Percentiles rank a stretch among this genome's conserved stretches.
Conservation (phyloP, 1,284 basidiomycete species). For the Fomitopsis schrenkii region DNA sequence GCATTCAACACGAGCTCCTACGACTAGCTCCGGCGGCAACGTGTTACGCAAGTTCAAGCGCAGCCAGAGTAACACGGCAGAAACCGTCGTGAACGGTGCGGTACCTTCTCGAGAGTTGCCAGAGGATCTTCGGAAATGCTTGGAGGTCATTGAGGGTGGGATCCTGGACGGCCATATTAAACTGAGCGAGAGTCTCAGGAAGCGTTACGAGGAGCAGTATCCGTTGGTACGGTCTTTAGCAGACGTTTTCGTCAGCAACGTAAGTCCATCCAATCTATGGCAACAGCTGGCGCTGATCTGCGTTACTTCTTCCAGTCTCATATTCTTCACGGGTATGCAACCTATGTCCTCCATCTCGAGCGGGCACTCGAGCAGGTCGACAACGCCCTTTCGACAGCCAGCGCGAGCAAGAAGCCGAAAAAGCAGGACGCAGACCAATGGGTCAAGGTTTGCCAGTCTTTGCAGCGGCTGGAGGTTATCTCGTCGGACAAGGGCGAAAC, state of each 20-base stretch:
- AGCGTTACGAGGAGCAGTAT: slow-evolving; percentile 90
- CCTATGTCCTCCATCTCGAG: slow-evolving; percentile 90
- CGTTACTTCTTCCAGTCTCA: slow-evolving; percentile 58
- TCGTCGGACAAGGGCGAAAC: slow-evolving; percentile 88
- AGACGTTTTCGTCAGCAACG: slow-evolving; percentile 91
- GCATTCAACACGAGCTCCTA: slow-evolving; percentile 28
- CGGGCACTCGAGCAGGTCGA: slow-evolving; percentile 86
- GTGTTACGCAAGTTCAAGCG: slow-evolving; percentile 67
- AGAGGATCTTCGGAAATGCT: slow-evolving; percentile 79
- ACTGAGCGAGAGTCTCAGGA: slow-evolving; percentile 77
- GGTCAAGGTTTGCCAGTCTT: slow-evolving; percentile 66
- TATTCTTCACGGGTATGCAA: slow-evolving; percentile 88
- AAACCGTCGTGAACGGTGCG: slow-evolving; percentile 45
- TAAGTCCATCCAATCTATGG: slow-evolving; percentile 37
- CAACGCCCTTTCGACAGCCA: slow-evolving; percentile 64
- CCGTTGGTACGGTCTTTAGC: slow-evolving; percentile 88
- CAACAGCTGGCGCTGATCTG: slow-evolving; percentile 3
- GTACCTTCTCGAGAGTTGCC: slow-evolving; percentile 76
- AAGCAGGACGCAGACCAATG: slow-evolving; percentile 77
- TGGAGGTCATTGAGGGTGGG: slow-evolving; percentile 80
- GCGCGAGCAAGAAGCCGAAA: slow-evolving; percentile 67
- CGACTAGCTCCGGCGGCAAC: slow-evolving; percentile 37
- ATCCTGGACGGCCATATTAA: slow-evolving; percentile 86
- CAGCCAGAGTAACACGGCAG: slow-evolving; percentile 42
- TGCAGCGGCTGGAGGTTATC: slow-evolving; percentile 74